Conservation (phyloP, 352 stramenopile genomes). For the Globisporangium polare region DNA sequence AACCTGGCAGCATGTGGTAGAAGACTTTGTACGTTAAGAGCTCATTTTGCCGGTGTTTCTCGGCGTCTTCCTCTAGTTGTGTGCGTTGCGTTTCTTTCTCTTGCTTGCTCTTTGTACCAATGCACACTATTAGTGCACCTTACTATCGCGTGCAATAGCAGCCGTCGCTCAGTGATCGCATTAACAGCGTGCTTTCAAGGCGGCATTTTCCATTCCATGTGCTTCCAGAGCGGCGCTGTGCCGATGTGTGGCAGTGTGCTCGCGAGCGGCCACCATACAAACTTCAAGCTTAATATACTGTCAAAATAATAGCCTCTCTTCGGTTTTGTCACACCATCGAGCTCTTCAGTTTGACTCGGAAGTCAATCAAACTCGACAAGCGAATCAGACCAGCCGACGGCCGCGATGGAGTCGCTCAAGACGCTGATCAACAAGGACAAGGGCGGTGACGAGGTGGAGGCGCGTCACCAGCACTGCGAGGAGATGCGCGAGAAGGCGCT, state of each 20-base stretch:
- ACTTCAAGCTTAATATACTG: background rate
- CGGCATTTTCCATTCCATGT: background rate
- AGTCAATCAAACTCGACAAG: background rate
- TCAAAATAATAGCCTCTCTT: slow-evolving; percentile 6
- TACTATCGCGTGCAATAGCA: background rate
- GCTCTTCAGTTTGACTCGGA: background rate
- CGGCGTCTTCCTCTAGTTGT: background rate
- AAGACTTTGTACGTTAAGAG: slow-evolving; percentile 20
- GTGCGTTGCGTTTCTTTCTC: slow-evolving; percentile 1
- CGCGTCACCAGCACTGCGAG: slow-evolving; percentile 48
- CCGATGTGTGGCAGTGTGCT: slow-evolving; percentile 1
- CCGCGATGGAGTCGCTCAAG: slow-evolving; percentile 69
- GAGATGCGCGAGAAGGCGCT: slow-evolving; percentile 67
- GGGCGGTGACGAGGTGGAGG: slow-evolving; percentile 30
- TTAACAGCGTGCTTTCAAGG: background rate
- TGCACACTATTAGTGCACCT: background rate
- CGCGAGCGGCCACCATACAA: slow-evolving; percentile 9
- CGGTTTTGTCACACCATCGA: background rate
- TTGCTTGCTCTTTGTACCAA: no score
- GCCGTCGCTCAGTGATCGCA: background rate
- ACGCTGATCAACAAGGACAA: slow-evolving; percentile 42
- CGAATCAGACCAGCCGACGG: slow-evolving; percentile 4
- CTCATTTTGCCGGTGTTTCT: background rate
- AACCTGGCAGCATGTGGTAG: slow-evolving; percentile 10
- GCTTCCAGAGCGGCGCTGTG: background rate